A percentile compares a stretch with the other conserved stretches of the same genome.
Conservation (phyloP, 2,329 filamentous ascomycete genomes). For the Neofusicoccum cordaticola region DNA sequence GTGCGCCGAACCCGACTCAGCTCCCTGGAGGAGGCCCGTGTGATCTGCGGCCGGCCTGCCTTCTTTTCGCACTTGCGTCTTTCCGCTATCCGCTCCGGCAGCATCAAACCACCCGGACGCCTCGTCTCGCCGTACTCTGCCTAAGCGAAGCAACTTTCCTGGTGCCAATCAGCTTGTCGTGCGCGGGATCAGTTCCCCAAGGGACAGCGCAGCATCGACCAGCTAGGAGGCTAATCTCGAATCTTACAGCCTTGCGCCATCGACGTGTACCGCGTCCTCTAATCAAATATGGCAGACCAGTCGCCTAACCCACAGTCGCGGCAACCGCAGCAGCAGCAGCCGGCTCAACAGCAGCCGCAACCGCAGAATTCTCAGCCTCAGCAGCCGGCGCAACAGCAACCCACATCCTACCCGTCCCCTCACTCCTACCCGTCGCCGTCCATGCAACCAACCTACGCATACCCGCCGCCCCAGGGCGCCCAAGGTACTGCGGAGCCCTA, state of each 20-base stretch:
- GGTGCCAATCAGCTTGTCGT: slow-evolving; percentile 15
- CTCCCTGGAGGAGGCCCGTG: slow-evolving; percentile 14
- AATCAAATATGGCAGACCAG: slow-evolving; percentile 19
- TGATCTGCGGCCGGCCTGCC: slow-evolving; percentile 13
- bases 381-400: slow-evolving; percentile 23
- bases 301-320: slow-evolving; percentile 15
- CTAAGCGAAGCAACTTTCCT: slow-evolving; percentile 15
- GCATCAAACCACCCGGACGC: slow-evolving; percentile 15
- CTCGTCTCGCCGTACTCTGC: slow-evolving; percentile 13
- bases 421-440: slow-evolving; percentile 52
- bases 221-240: slow-evolving; percentile 17
- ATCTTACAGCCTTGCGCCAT: slow-evolving; percentile 18
- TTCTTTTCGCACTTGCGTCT: slow-evolving; percentile 13
- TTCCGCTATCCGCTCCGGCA: slow-evolving; percentile 16
- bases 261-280: slow-evolving; percentile 16
- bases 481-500: slow-evolving; percentile 41
- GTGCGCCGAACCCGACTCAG: slow-evolving; percentile 14
- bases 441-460: slow-evolving; percentile 49
- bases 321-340: slow-evolving; percentile 14
- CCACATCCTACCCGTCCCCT: slow-evolving; percentile 44
- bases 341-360: slow-evolving; percentile 16
- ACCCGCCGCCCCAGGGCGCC: slow-evolving; percentile 42
- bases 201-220: slow-evolving; percentile 14
- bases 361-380: slow-evolving; percentile 16
- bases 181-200: slow-evolving; percentile 15